Conservation (phyloP, 1,139 yeast genomes). For the Eremothecium cymbalariae region DNA sequence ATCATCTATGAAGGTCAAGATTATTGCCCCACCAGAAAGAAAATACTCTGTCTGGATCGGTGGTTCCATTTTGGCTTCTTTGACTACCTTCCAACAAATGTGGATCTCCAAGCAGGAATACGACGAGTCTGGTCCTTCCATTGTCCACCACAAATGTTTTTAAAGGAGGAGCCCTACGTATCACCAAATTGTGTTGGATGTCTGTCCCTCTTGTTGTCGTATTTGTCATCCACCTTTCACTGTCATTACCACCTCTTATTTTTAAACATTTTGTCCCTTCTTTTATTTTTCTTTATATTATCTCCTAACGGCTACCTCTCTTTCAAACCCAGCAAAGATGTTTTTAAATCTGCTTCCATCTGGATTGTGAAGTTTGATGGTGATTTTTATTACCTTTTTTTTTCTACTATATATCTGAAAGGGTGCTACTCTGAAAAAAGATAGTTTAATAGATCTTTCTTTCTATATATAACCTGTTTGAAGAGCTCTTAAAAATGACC, state of each 20-base stretch:
- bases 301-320: neutral
- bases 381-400: slow-evolving; percentile 2
- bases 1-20: slow-evolving; percentile 98
- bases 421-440: slow-evolving; percentile 1
- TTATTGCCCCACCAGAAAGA: slow-evolving; percentile 99
- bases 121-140: slow-evolving; percentile 99
- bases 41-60: slow-evolving; percentile 99
- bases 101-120: slow-evolving; percentile 99
- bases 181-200: slow-evolving; percentile 5
- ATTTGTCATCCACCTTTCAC: slow-evolving; percentile 4
- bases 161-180: slow-evolving; percentile 39
- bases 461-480: slow-evolving; percentile 1
- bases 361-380: slow-evolving; percentile 4
- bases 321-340: slow-evolving; percentile 1
- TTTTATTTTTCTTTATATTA: slow-evolving; percentile 4
- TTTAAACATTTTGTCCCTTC: slow-evolving; percentile 2
- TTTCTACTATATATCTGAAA: slow-evolving; percentile 1
- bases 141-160: slow-evolving; percentile 99
- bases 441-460: slow-evolving; percentile 4
- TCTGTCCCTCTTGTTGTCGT: slow-evolving; percentile 3
- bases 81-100: slow-evolving; percentile 99
- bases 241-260: too few species aligned
- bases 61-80: slow-evolving; percentile 98
- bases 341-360: slow-evolving; percentile 5
- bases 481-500: too few species aligned